A percentile compares a stretch with the other conserved stretches of the same genome.
phyloP scores from a whole-genome alignment of 352 stramenopile genomes.

The Aphanomyces invadans region DNA sequence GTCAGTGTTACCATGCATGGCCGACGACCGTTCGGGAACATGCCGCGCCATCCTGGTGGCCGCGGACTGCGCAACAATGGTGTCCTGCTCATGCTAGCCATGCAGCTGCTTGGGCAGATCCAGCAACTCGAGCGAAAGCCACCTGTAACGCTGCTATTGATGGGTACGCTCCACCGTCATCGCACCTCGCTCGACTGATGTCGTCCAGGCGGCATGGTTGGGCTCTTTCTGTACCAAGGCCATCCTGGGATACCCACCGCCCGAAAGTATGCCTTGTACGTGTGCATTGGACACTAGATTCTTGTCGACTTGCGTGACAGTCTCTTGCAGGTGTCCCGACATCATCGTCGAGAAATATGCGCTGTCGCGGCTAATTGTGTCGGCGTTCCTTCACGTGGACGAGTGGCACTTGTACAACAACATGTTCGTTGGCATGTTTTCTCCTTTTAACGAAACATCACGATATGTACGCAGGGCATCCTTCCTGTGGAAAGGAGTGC shows the following conservation, averaged over 20 bases:
- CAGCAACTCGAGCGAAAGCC: constrained; percentile 22
- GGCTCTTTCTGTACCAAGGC: constrained; percentile 13
- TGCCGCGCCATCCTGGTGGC: not conserved
- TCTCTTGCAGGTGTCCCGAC: constrained; percentile 55
- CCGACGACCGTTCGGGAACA: not conserved
- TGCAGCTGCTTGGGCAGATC: constrained; percentile 13
- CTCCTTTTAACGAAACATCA: not conserved
- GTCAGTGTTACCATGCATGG: constrained; percentile 2
- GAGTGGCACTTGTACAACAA: constrained; percentile 88
- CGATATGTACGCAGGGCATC: constrained; percentile 48
- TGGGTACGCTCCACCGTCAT: not conserved
- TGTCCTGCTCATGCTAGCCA: constrained; percentile 9
- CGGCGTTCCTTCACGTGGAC: constrained; percentile 74
- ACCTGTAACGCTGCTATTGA: constrained; percentile 15
- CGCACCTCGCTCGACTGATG: too few species aligned
- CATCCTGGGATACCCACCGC: constrained; percentile 11
- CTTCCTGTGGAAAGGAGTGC: constrained; percentile 78
- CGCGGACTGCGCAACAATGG: not conserved
- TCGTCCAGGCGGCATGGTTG: constrained; percentile 13
- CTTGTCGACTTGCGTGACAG: not conserved
- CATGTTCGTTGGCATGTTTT: constrained; percentile 39
- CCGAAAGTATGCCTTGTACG: not conserved
- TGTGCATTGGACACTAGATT: not conserved
- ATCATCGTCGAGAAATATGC: constrained; percentile 38
- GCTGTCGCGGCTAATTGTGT: constrained; percentile 44